A percentile compares a stretch with the other conserved stretches of the same genome.
phyloP scores from a whole-genome alignment of 768 basidiomycete species.

The Hortiboletus flavorubellus region DNA sequence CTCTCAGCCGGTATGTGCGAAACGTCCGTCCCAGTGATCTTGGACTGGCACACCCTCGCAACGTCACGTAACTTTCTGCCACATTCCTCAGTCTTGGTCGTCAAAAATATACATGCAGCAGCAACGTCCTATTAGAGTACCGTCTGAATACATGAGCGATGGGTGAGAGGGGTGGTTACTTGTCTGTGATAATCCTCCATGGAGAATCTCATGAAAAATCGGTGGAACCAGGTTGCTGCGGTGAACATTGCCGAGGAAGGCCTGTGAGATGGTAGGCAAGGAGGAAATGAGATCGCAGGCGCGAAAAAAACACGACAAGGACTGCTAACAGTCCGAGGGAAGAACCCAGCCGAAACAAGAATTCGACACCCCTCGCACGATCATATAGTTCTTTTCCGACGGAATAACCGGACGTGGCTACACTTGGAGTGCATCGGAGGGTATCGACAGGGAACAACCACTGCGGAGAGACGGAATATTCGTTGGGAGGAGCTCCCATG shows the following conservation, averaged over 20 bases:
- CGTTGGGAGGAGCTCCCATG: conserved; percentile 25
- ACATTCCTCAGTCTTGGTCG: conserved; percentile 91
- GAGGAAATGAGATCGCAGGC: conserved; percentile 11
- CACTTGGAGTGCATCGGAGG: conserved; percentile 57
- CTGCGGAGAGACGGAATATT: conserved; percentile 42
- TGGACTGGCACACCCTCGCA: conserved; percentile 69
- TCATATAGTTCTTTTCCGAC: conserved; percentile 73
- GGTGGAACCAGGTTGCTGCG: conserved; percentile 87
- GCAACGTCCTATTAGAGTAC: conserved; percentile 62
- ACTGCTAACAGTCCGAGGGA: conserved; percentile 69
- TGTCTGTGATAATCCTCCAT: conserved; percentile 85
- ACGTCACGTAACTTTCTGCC: conserved; percentile 85
- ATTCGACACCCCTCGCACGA: conserved; percentile 78
- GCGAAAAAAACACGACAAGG: conserved; percentile 3
- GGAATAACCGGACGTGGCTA: conserved; percentile 40
- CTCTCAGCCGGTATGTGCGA: conserved; percentile 58
- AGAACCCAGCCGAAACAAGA: conserved; percentile 77
- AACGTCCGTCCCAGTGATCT: conserved; percentile 55
- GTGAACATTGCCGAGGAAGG: conserved; percentile 81
- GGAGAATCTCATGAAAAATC: conserved; percentile 86
- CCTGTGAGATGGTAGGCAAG: conserved; percentile 37
- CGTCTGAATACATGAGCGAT: conserved; percentile 10
- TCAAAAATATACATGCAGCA: conserved; percentile 81
- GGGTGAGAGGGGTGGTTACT: conserved; percentile 19
- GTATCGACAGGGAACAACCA: conserved; percentile 70